phyloP scores from a whole-genome alignment of 306 rosid species.

The Quercus dentata region DNA sequence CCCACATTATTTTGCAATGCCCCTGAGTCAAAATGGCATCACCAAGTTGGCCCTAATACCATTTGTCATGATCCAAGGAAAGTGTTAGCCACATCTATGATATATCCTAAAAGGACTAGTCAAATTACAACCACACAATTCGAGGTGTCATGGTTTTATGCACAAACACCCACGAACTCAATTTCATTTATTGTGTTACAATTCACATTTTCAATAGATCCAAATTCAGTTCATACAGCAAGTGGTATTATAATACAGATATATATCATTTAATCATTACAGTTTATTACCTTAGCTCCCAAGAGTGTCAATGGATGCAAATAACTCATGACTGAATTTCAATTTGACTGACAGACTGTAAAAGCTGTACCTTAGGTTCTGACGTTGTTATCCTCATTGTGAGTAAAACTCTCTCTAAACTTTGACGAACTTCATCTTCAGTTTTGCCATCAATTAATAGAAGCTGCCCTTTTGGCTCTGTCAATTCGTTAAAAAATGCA shows the following conservation, averaged over 20 bases:
- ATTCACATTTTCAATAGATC: neutral
- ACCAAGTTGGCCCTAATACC: no score
- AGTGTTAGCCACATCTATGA: no score
- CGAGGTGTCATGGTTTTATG: no score
- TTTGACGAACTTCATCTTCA: constrained; percentile 78
- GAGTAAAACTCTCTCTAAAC: constrained; percentile 91
- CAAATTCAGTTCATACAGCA: neutral
- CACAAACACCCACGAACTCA: neutral
- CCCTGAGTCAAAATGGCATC: no score
- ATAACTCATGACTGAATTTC: constrained; percentile 16
- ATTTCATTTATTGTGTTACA: neutral
- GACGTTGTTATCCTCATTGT: constrained; percentile 87
- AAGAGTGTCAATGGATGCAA: constrained; percentile 1
- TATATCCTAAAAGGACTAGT: no score
- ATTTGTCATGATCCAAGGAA: no score
- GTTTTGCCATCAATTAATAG: constrained; percentile 90
- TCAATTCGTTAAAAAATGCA: constrained; percentile 19
- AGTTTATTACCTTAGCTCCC: neutral
- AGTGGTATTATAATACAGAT: neutral
- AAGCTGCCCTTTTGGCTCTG: constrained; percentile 98
- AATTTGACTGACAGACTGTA: constrained; percentile 4
- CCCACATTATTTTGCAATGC: no score
- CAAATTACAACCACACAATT: no score
- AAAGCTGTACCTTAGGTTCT: constrained; percentile 81
- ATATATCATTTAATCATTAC: neutral